These are phyloP conservation scores for Voacanga thouarsii DNA, from an alignment of 257 asterid genomes.

Conservation along the genomic window DNA sequence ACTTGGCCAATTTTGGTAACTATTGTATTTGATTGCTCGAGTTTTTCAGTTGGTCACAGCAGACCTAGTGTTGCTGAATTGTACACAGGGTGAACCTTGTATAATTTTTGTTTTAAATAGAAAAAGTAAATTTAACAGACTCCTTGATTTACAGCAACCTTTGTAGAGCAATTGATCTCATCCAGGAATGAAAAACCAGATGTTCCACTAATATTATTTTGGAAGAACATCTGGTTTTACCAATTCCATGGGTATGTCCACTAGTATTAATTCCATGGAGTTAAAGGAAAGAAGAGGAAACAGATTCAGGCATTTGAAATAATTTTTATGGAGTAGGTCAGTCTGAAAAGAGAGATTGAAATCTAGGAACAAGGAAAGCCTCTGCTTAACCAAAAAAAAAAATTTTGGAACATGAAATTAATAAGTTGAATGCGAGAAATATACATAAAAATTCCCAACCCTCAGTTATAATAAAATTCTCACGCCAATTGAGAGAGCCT, in stretches of 20 bases:
- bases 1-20: background rate
- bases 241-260: too few relatives aligned
- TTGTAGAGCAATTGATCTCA: slow-evolving; percentile 6
- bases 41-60: background rate
- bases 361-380: background rate
- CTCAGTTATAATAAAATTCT: background rate
- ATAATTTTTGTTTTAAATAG: background rate
- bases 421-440: background rate
- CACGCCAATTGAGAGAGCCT: background rate
- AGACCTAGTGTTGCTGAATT: background rate
- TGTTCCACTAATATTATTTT: too few relatives aligned
- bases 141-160: background rate
- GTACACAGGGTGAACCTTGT: slow-evolving; percentile 14
- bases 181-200: background rate
- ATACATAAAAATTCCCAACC: background rate
- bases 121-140: background rate
- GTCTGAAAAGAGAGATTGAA: too few relatives aligned
- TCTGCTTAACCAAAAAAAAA: background rate
- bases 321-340: too few relatives aligned
- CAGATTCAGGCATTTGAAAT: too few relatives aligned
- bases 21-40: slow-evolving; percentile 1
- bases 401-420: background rate
- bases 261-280: too few relatives aligned
- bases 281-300: too few relatives aligned
- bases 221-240: too few relatives aligned